Conservation (phyloP, 352 stramenopile genomes). For the Phytopythium kandeliae region DNA sequence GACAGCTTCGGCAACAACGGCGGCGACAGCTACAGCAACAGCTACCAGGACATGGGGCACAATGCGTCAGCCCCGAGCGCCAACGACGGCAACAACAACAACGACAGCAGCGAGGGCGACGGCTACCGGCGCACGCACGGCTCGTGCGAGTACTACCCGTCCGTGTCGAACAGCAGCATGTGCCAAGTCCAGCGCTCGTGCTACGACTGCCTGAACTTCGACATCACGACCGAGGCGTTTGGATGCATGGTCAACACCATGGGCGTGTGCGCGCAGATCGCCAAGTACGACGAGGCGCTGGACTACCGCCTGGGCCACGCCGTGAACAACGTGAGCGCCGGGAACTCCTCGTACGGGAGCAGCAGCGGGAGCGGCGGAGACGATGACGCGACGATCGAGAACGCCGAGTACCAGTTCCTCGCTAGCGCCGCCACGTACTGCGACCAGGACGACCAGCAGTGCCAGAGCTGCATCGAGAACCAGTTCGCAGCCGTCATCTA, state of each 20-base stretch:
- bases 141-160: conserved; percentile 33
- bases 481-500: conserved; percentile 37
- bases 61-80: neutral
- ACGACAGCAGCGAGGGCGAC: conserved; percentile 4
- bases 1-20: conserved; percentile 1
- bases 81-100: conserved; percentile 4
- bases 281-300: conserved; percentile 9
- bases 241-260: conserved; percentile 35
- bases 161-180: conserved; percentile 17
- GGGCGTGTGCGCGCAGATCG: conserved; percentile 9
- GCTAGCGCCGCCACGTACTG: conserved; percentile 28
- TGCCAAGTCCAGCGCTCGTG: conserved; percentile 37
- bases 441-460: conserved; percentile 28
- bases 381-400: conserved; percentile 6
- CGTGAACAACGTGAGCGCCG: conserved; percentile 17
- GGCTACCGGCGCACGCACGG: conserved; percentile 28
- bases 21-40: conserved; percentile 4
- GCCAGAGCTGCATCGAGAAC: conserved; percentile 21
- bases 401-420: conserved; percentile 24
- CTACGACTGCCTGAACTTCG: conserved; percentile 50
- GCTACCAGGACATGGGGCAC: conserved; percentile 7
- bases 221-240: conserved; percentile 20
- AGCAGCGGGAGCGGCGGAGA: conserved; percentile 10
- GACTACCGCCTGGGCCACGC: conserved; percentile 25
- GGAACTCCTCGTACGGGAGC: conserved; percentile 9